Base-by-base conservation (phyloP, 495 filamentous ascomycete species). In the Sphaerosporella brunnea region DNA sequence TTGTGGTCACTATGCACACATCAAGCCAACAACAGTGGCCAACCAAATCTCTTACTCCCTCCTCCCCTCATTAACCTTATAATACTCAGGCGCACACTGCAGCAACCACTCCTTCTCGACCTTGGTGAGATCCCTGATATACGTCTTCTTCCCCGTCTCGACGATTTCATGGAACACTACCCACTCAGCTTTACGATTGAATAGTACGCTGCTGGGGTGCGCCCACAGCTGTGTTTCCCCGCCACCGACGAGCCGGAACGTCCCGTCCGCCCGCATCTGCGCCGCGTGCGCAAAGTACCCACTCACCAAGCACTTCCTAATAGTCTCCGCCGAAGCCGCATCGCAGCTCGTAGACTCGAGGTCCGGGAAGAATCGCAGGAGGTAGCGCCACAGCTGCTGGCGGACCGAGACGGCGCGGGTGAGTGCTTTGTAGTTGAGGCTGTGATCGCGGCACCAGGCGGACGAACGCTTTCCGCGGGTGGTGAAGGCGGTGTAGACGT, bases 151-250 rank as follows among this genome's bases (percentile, higher is more conserved):
- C 13, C 83, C 80, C 18, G 83, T 92, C 64, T 97, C 86, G 69
- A 94, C 75, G 43, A 95, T 75, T 62, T 96, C 92, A 58, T 92
- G 82, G 59, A 96, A 97, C 35, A 97, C 75, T 8, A 97, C 87
- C 90, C 90, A 97, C 53, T 96, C 88, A 15, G 83, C 85, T 68
- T 93, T 95, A 36, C 90, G 77, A 65, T 95, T 93, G 71, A 96
- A 96, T 79, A 97, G 85, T 56, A 97, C 64, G 15, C 82, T 90
- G 56, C 76, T 92, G 2, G 90, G 92, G 65, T 97, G 90, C 16
- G 85, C 84, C 67, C 93, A 75, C 28, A 97, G 66, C 43, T 46
- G 24, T 5, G 10, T 20, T 9, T 19, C 19, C 19, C 24, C 35
- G 20, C 23, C 9, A n/a, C 21, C 35, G 32, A 34, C 34, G 36